Evolutionary conservation across 1,139 yeast species (phyloP), one percentile per base, ranked within the genome.

Genomic region (Pneumocystis wakefieldiae): DNA sequence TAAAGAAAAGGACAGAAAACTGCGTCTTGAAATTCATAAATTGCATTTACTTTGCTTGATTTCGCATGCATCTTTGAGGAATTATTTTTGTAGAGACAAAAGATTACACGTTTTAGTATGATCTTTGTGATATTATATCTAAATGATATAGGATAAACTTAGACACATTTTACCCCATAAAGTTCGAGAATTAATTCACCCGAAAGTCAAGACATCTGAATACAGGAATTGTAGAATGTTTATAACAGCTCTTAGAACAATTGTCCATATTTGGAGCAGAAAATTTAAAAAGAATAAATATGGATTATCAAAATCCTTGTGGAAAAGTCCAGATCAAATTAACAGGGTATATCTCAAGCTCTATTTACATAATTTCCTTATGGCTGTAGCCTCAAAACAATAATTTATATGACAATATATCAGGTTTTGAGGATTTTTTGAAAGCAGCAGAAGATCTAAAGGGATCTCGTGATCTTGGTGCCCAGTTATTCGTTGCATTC

Each of bases 401-500:
- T 12, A 29, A 32, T 8, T 17, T 39, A 6, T 32, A 57, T 8
- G 67, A 66, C 53, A 63, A 64, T 12, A 29, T 66, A 14, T 37
- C 64, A 48, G 71, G 74, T 15, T 73, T 74, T 59, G 67, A 70
- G 2, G 74, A 74, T 37, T 86, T 85, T 69, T 70, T 71, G 15
- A 72, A 73, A 39, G 71, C 78, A 24, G 71, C 85, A 0, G 64
- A 72, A 0, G 73, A 76, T 19, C 80, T 80, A 42, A 75, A 79
- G 35, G 98, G 98, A 0, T 83, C 89, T 1, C 75, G 88, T 57
- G 97, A 92, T 70, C 66, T 88, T 6, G 87, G 87, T 0, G 90
- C 94, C 0, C 96, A 89, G 70, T 97, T 96, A 0, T 90, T 89
- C 74, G 90, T 89, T 10, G 83, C 88, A 0, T 71, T 91, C 1